Evolutionary conservation across 1,139 yeast genomes (phyloP).

Genomic region (Citeromyces hawaiiensis): DNA sequence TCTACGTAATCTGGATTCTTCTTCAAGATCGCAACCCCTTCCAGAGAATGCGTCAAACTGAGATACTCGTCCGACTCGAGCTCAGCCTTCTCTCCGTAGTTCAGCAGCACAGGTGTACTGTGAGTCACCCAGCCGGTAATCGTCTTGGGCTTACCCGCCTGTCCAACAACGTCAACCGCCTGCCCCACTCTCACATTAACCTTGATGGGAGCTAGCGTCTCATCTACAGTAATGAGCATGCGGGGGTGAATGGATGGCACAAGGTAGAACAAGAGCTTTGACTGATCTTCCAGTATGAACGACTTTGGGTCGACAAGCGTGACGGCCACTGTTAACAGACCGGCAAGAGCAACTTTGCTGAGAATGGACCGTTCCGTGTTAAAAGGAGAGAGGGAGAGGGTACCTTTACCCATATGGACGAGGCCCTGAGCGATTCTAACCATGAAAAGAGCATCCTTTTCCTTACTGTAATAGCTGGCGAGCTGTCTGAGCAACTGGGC

Average conservation of each 20-base stretch:
- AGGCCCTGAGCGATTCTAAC: conserved; percentile 94
- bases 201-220: conserved; percentile 75
- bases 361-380: conserved; percentile 79
- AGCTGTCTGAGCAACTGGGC: conserved; percentile 92
- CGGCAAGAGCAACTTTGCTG: conserved; percentile 84
- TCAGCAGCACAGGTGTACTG: conserved; percentile 88
- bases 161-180: conserved; percentile 97
- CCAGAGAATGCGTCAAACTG: conserved; percentile 69
- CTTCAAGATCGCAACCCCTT: conserved; percentile 85
- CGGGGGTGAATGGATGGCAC: conserved; percentile 89
- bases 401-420: conserved; percentile 92
- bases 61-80: conserved; percentile 90
- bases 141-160: conserved; percentile 97
- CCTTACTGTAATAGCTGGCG: conserved; percentile 86
- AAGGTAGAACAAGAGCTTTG: conserved; percentile 58
- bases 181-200: conserved; percentile 97
- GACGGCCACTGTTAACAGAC: conserved; percentile 74
- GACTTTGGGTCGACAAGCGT: conserved; percentile 76
- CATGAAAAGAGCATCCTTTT: conserved; percentile 82
- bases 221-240: conserved; percentile 87
- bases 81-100: conserved; percentile 94
- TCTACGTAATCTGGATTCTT: conserved; percentile 86
- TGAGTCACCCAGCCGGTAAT: conserved; percentile 99
- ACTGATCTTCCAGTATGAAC: conserved; percentile 57
- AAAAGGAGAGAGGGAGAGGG: conserved; percentile 80